These are phyloP conservation scores for Tulasnella sp. DNA, from an alignment of 768 basidiomycete genomes.

Conservation along the genomic window DNA sequence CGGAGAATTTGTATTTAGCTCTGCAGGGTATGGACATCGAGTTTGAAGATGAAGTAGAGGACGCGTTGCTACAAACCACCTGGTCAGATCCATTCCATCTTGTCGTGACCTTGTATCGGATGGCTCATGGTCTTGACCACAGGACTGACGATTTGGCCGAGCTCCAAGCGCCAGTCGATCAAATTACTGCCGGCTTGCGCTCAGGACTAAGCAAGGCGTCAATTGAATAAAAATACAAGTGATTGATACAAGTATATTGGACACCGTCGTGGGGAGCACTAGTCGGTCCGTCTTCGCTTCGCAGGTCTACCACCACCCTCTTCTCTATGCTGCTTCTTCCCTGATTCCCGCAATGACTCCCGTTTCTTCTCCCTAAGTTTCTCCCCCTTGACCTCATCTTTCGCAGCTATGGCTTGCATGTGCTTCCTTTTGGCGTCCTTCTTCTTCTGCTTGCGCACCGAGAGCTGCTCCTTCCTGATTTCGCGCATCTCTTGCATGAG, in stretches of 20 bases:
- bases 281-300: conserved; percentile 3
- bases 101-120: no score
- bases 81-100: conserved; percentile 42
- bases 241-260: background rate
- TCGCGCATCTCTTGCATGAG: conserved; percentile 90
- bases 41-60: conserved; percentile 52
- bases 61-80: conserved; percentile 60
- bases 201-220: background rate
- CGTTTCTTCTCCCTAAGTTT: conserved; percentile 70
- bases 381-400: conserved; percentile 46
- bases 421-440: conserved; percentile 57
- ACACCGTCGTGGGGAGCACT: background rate
- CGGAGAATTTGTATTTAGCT: conserved; percentile 71
- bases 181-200: background rate
- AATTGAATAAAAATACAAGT: background rate
- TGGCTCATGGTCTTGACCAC: background rate
- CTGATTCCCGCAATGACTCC: conserved; percentile 58
- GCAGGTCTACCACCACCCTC: conserved; percentile 32
- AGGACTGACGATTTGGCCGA: background rate
- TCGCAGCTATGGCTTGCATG: conserved; percentile 61
- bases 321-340: conserved; percentile 61
- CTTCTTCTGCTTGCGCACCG: conserved; percentile 73
- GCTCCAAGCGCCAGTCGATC: background rate
- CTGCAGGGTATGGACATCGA: conserved; percentile 56
- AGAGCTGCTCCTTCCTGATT: conserved; percentile 78